Conservation (phyloP, 768 basidiomycete genomes). For the Termitomyces heimii region DNA sequence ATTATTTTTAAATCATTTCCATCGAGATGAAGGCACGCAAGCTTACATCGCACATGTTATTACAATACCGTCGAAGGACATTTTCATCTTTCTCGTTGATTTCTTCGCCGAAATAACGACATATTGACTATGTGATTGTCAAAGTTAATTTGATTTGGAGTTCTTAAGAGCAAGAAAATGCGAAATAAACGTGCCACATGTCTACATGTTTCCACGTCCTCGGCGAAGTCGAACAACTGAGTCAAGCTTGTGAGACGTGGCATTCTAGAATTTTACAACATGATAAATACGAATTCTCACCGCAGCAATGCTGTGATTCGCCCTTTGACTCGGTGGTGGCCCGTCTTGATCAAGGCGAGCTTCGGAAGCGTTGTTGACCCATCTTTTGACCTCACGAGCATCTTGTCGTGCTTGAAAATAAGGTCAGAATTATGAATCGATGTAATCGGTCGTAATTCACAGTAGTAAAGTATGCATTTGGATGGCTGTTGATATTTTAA, state of each 20-base stretch:
- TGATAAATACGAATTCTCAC: slow-evolving; percentile 30
- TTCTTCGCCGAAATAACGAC: slow-evolving; percentile 74
- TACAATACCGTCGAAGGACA: slow-evolving; percentile 47
- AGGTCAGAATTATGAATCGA: background rate
- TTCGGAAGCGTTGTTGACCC: slow-evolving; percentile 42
- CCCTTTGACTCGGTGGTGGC: slow-evolving; percentile 62
- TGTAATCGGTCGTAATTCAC: slow-evolving; percentile 31
- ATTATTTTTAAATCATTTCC: background rate
- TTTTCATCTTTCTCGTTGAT: slow-evolving; percentile 45
- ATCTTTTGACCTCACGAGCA: slow-evolving; percentile 44
- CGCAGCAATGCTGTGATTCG: slow-evolving; percentile 54
- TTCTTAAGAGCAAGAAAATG: background rate
- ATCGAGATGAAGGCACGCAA: background rate
- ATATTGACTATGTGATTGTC: slow-evolving; percentile 48
- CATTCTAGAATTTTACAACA: background rate
- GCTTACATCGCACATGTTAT: slow-evolving; percentile 78
- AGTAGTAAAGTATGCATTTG: slow-evolving; percentile 80
- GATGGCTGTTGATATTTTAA: slow-evolving; percentile 47
- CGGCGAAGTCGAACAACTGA: slow-evolving; percentile 44
- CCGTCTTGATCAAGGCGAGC: slow-evolving; percentile 44
- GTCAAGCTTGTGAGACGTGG: background rate
- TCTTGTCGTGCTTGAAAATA: slow-evolving; percentile 67
- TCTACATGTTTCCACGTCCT: slow-evolving; percentile 53
- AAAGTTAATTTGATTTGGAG: background rate
- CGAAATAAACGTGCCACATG: slow-evolving; percentile 52